phyloP scores from a whole-genome alignment of 306 rosid genomes.

The Cicer bijugum region DNA sequence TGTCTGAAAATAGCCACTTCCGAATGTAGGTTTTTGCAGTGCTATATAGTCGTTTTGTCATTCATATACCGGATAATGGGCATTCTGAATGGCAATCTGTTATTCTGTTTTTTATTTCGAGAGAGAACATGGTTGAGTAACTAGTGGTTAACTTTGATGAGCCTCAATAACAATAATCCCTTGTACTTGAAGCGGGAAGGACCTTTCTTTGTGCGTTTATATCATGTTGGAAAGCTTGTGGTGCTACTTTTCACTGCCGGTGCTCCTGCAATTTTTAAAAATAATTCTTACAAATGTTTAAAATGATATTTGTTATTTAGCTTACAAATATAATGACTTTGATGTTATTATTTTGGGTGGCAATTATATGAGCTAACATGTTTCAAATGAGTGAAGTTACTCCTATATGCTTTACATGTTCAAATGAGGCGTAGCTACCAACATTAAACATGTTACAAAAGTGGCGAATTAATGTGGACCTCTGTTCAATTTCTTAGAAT shows the following conservation, averaged over 20 bases:
- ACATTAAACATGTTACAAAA: too few relatives aligned
- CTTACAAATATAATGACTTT: background rate
- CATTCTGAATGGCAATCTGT: conserved; percentile 56
- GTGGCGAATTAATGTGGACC: background rate
- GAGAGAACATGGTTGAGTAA: conserved; percentile 52
- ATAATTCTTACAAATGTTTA: background rate
- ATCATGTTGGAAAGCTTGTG: conserved; percentile 48
- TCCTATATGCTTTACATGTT: too few relatives aligned
- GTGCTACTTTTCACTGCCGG: conserved; percentile 44
- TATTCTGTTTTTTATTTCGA: conserved; percentile 43
- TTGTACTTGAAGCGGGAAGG: conserved; percentile 63
- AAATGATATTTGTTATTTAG: background rate
- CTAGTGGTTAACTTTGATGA: conserved; percentile 55
- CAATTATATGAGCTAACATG: too few relatives aligned
- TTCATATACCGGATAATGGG: conserved; percentile 52
- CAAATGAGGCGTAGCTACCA: too few relatives aligned
- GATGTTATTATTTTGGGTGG: too few relatives aligned
- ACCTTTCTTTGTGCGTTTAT: conserved; percentile 49
- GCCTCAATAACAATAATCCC: conserved; percentile 86
- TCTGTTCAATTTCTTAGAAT: background rate
- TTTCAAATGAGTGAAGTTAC: too few relatives aligned
- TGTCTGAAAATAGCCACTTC: conserved; percentile 58
- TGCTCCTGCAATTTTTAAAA: conserved; percentile 37
- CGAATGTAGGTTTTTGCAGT: conserved; percentile 48
- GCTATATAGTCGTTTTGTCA: conserved; percentile 49